Base-by-base conservation (phyloP, 2,329 filamentous ascomycete species). In the Colletotrichum sublineola region DNA sequence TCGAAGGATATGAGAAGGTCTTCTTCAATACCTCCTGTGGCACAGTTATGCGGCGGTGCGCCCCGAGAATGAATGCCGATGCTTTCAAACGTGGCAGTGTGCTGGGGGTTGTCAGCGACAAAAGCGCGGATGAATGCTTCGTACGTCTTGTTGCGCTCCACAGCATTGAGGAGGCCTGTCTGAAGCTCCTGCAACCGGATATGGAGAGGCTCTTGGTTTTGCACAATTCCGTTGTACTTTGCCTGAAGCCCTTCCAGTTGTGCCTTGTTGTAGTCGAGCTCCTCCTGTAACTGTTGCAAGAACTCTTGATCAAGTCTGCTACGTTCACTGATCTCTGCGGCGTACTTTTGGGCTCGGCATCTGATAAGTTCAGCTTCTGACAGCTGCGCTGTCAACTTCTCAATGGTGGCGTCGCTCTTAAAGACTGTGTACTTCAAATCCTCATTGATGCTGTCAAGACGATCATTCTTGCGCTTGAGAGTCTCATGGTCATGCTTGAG, bases 131-230 rank as follows among this genome's bases (percentile, higher is more conserved):
- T 31, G n/a, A 70, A 73, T 6, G 40, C 5, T 18, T 73, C 60
- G 11, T 72, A 63, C 53, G 53, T 65, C 14, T 65, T 71, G 63
- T 65, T 31, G 20, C 52, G 52, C 53, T 72, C 62, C 11, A 57
- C 53, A 7, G 53, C 46, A 33, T 68, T 67, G 31, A 73, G 60
- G 9, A 73, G 40, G 20, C 66, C 38, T 18, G 18, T 24, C 40
- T 65, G 66, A 8, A 64, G 40, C 14, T 42, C 46, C 24, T 65
- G 66, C 3, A 70, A 1, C 9, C 38, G 46, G 5, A 24, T 24
- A 15, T 56, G 12, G 0, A 69, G 53, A 29, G 70, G 60, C 11
- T 20, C 36, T 15, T 38, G 58, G 48, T 48, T 73, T 14, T 53
- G 18, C 3, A 50, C 38, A 2, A 40, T 55, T 9, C 55, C 61